Conservation (phyloP, 2,329 filamentous ascomycete species). For the Ophiostoma novo-ulmi region DNA sequence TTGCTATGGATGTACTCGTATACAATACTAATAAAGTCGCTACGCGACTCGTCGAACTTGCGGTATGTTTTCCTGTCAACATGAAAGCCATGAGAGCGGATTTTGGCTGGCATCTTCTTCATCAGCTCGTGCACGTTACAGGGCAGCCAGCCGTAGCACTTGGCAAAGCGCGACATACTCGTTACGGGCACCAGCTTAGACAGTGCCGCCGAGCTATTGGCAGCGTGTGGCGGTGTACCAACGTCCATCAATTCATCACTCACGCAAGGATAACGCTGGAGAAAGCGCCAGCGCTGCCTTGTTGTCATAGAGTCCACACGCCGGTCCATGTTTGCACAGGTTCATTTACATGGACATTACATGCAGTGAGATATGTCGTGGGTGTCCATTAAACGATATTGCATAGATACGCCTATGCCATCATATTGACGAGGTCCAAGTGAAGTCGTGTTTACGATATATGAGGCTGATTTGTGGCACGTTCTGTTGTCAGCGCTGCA, state of each 20-base stretch:
- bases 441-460: too few relatives aligned
- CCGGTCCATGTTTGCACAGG: slow-evolving; percentile 13
- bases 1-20: slow-evolving; percentile 20
- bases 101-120: slow-evolving; percentile 16
- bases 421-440: too few relatives aligned
- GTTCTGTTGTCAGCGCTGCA: too few relatives aligned
- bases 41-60: slow-evolving; percentile 11
- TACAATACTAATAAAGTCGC: slow-evolving; percentile 21
- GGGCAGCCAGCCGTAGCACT: slow-evolving; percentile 22
- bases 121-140: slow-evolving; percentile 20
- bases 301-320: slow-evolving; percentile 9
- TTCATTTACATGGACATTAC: neutral
- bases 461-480: too few relatives aligned
- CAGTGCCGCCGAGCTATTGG: neutral
- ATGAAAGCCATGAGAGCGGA: neutral
- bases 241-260: slow-evolving; percentile 19
- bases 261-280: slow-evolving; percentile 14
- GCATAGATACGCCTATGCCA: neutral
- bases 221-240: neutral
- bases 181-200: slow-evolving; percentile 7
- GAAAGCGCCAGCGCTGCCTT: slow-evolving; percentile 11
- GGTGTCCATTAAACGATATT: neutral
- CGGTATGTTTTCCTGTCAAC: neutral
- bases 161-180: slow-evolving; percentile 21
- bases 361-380: neutral